Evolutionary conservation across 129 eudicot species (phyloP).

Genomic region (Deinandra increscens): DNA sequence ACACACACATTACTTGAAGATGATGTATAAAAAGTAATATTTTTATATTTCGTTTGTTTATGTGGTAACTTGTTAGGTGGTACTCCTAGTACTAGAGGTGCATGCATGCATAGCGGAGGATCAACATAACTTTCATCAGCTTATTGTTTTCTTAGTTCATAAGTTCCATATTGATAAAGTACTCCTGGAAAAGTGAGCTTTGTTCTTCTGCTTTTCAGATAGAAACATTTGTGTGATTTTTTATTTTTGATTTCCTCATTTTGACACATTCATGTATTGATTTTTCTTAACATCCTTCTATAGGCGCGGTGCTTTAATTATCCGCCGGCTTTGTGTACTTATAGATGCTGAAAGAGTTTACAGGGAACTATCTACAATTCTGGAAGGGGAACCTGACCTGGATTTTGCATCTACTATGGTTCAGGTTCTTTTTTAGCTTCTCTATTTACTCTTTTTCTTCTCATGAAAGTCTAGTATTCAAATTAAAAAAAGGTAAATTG

Average conservation of each 20-base stretch:
- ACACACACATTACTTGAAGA: too few relatives aligned
- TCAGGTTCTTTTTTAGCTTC: conserved; percentile 52
- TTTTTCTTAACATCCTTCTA: conserved; percentile 12
- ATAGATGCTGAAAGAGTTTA: conserved; percentile 92
- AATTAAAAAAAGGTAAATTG: background rate
- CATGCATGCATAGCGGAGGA: conserved; percentile 96
- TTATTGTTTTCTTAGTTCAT: conserved; percentile 68
- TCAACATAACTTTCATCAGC: conserved; percentile 71
- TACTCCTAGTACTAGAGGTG: conserved; percentile 88
- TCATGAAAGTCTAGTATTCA: conserved; percentile 1
- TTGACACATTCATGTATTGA: conserved; percentile 8
- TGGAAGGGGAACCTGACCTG: conserved; percentile 78
- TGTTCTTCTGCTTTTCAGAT: background rate
- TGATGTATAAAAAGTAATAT: background rate
- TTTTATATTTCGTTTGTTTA: conserved; percentile 1
- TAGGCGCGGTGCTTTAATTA: conserved; percentile 91
- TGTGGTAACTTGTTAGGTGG: conserved; percentile 57
- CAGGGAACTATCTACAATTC: conserved; percentile 77
- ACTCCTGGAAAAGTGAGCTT: conserved; percentile 78
- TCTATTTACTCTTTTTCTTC: background rate
- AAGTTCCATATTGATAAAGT: conserved; percentile 60
- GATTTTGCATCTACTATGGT: conserved; percentile 93
- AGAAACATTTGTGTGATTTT: conserved; percentile 1
- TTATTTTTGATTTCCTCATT: background rate
- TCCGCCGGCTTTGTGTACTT: conserved; percentile 92